Base-by-base conservation (phyloP, 1,284 basidiomycete genomes). In the Boletellus dicymbophilus region DNA sequence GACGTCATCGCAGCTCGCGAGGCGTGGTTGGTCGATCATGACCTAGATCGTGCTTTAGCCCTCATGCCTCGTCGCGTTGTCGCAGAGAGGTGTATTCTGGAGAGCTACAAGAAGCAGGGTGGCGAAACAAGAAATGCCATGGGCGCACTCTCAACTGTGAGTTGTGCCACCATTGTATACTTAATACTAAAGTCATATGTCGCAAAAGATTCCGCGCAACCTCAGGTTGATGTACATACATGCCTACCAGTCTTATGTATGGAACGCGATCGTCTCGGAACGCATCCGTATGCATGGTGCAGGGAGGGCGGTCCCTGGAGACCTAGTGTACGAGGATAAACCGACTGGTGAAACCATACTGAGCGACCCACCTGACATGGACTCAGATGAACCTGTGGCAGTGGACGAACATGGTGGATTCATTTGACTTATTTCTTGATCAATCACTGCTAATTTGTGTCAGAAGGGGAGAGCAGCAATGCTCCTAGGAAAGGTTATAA, bases 171-270 rank as follows among this genome's bases (percentile, higher is more conserved):
- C 25, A 42, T 45, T 22, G 38, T 30, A 43, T n/a, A 18, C 39
- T 25, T 33, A 16, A 44, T 15, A 23, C 8, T 40, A 41, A 34
- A 54, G 13, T 26, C 39, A 11, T 43, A 11, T 33, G 20, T 27
- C 22, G 27, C 9, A 59, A 13, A 60, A 96, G 93, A 97, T 98
- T 55, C 95, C 95, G n/a, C 82, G 89, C 48, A 97, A 95, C 64
- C 79, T 99, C 56, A 81, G 95, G 42, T 75, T 96, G 55, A 98
- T 99, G 93, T 99, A 99, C 65, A 85, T 98, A 41, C 97, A 99
- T 70, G 95, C 96, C 31, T 99, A 98, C 69, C 97, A 99, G 69
- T 96, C 93, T 16, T 99, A 98, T 62, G 86, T 99, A 26, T 99
- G 96, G 97, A 99, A 99, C 70, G 82, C 92, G 38, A 85, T 98